Evolutionary conservation across 768 basidiomycete genomes (phyloP).

Genomic region (Pholiota microspora): DNA sequence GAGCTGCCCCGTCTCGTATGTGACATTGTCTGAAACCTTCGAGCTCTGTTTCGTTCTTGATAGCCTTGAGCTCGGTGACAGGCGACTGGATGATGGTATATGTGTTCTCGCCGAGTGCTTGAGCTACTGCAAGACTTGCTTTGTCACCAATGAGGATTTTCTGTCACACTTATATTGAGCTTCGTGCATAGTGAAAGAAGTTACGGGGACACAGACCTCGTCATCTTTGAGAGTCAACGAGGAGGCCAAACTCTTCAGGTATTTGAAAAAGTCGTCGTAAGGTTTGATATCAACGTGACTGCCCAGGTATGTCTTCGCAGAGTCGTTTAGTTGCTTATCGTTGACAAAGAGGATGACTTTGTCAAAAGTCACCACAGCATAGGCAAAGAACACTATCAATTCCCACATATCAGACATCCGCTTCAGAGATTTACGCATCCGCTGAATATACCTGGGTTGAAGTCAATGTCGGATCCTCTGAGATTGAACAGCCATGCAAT

Average conservation of each 20-base stretch:
- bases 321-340: constrained; percentile 43
- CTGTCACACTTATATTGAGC: constrained; percentile 28
- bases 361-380: constrained; percentile 69
- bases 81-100: constrained; percentile 66
- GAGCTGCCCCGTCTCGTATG: constrained; percentile 85
- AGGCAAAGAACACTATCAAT: constrained; percentile 84
- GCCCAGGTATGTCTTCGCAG: constrained; percentile 47
- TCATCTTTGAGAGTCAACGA: constrained; percentile 31
- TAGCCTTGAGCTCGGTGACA: constrained; percentile 73
- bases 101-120: constrained; percentile 72
- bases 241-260: constrained; percentile 50
- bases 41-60: constrained; percentile 80
- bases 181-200: background rate
- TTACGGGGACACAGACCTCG: constrained; percentile 24
- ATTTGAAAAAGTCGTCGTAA: constrained; percentile 66
- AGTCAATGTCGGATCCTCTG: constrained; percentile 89
- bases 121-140: constrained; percentile 78
- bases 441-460: constrained; percentile 53
- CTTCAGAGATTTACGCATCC: background rate
- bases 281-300: constrained; percentile 60
- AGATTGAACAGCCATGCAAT: constrained; percentile 94
- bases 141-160: constrained; percentile 77
- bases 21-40: constrained; percentile 89
- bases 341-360: constrained; percentile 72
- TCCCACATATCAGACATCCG: constrained; percentile 3